Base-by-base conservation (phyloP, 2,329 filamentous ascomycete species). In the Cercospora brassicicola region DNA sequence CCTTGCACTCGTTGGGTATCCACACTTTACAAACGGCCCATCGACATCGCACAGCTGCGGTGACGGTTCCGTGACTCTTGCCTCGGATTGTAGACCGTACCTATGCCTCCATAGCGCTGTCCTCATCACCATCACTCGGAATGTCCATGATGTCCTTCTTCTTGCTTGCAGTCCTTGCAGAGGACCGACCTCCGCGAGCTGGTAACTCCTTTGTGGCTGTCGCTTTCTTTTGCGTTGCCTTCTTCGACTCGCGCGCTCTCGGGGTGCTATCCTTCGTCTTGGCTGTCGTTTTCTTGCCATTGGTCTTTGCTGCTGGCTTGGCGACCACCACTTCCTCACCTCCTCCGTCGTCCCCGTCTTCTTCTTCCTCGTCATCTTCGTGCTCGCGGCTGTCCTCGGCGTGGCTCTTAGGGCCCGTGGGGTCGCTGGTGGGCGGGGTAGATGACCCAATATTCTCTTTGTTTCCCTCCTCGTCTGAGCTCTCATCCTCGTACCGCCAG, bases 351-450 rank as follows among this genome's bases (percentile, higher is more conserved):
- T 66, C 51, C 36, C 18, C 30, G 11, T 67, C 23, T 63, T 28
- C 39, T 45, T 64, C 48, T 8, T 36, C 31, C 30, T 59, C 39
- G 59, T 68, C 61, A 31, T 45, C 42, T 62, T 39, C 20, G 42
- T 30, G 31, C 11, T 23, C 31, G 26, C 62, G 26, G 53, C 57
- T 23, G 61, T 62, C 23, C 28, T 62, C 59, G 26, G 26, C 62
- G 23, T 64, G 62, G 11, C 62, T 64, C 51, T 64, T 28, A 57
- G 62, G 28, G 10, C 68, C 71, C 9, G 68, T 64, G 7, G 73
- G 73, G 62, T 78, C 73, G 63, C 74, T 76, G 10, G 73, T 76
- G 3, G 76, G 75, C 33, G 76, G 75, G 15, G 75, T 77, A 0
- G 72, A 73, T 20, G 71, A 72, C 20, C 62, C 62, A 42, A 67